These are phyloP conservation scores for Cyberlindnera euphorbiae DNA, from an alignment of 805 yeast species.

Conservation along the genomic window DNA sequence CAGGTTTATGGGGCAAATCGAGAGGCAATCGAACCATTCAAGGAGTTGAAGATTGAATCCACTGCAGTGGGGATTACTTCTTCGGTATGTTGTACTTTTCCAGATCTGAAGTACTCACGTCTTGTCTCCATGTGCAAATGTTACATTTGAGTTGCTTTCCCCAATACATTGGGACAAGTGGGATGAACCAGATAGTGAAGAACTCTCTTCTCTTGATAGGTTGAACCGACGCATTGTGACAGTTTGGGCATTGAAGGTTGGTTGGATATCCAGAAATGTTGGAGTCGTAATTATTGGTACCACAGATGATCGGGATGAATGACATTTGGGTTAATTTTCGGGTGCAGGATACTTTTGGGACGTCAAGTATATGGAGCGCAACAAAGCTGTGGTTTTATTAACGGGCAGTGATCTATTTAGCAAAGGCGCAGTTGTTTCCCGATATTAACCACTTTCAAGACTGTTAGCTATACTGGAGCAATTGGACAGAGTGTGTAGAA, in stretches of 20 bases:
- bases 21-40: not conserved
- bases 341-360: no score
- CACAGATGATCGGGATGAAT: conserved; percentile 28
- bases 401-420: no score
- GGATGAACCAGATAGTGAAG: conserved; percentile 49
- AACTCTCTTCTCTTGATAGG: conserved; percentile 51
- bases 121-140: conserved; percentile 47
- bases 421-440: no score
- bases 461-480: no score
- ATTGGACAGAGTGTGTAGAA: no score
- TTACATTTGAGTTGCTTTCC: conserved; percentile 47
- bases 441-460: no score
- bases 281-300: conserved; percentile 29
- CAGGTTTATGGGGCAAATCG: no score
- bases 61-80: not conserved
- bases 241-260: conserved; percentile 45
- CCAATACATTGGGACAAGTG: conserved; percentile 48
- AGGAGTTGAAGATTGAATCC: no score
- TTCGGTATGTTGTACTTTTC: conserved; percentile 23
- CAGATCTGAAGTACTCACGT: conserved; percentile 28
- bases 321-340: no score
- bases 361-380: no score
- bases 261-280: conserved; percentile 21
- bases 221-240: conserved; percentile 51
- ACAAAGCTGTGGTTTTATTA: no score